Evolutionary conservation across 257 asterid genomes (phyloP).

Genomic region (Solanum ossicruentum): DNA sequence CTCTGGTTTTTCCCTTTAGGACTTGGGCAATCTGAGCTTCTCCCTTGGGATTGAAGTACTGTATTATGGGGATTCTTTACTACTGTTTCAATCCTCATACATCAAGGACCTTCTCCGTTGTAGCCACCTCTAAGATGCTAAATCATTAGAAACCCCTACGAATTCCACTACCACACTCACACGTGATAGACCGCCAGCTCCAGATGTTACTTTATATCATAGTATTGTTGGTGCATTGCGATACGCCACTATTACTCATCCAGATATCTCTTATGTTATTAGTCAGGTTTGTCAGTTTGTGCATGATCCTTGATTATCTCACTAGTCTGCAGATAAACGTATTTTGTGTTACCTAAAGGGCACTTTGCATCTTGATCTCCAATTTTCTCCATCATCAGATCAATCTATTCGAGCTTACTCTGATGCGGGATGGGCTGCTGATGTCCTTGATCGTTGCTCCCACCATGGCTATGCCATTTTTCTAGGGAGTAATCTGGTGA

Average conservation of each 20-base stretch:
- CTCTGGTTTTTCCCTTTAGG: not conserved
- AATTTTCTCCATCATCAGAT: not conserved
- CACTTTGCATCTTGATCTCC: not conserved
- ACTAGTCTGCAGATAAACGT: not conserved
- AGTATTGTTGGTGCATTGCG: not conserved
- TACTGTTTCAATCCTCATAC: not conserved
- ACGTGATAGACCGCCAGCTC: not conserved
- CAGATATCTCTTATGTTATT: not conserved
- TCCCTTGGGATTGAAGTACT: not conserved
- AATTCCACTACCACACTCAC: not conserved
- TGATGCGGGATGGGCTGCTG: not conserved
- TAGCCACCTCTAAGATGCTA: not conserved
- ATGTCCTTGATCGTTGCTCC: not conserved
- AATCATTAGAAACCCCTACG: not conserved
- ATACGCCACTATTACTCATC: not conserved
- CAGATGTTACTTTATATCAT: not conserved
- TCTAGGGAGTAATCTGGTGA: not conserved
- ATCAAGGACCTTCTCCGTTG: not conserved
- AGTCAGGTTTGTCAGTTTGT: not conserved
- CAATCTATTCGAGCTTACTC: not conserved
- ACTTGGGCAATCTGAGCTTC: not conserved
- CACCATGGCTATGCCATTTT: not conserved
- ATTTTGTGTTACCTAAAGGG: not conserved
- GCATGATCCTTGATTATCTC: not conserved
- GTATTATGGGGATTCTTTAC: not conserved